Evolutionary conservation across 768 basidiomycete species (phyloP).

Genomic region (Tulasnella calospora): DNA sequence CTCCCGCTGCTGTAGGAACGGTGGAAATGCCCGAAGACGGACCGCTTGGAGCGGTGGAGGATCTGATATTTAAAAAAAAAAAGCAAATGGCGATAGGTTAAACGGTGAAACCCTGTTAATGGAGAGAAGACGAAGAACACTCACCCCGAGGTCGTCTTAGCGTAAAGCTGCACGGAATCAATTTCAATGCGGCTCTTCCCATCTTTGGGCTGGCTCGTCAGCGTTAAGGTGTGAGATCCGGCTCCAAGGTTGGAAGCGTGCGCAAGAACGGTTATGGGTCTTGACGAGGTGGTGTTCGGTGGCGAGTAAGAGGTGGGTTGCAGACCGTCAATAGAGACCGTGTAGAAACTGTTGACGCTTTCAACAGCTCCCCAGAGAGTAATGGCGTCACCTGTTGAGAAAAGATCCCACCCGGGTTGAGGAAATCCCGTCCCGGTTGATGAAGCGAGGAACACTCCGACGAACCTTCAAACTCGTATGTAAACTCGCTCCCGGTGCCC

Average conservation of each 20-base stretch:
- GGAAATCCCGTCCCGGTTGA: not conserved
- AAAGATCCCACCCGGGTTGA: not conserved
- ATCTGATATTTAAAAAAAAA: not conserved
- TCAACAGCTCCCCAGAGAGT: constrained; percentile 17
- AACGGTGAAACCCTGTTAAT: not conserved
- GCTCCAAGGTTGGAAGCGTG: constrained; percentile 4
- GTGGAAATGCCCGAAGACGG: not conserved
- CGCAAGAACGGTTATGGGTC: constrained; percentile 6
- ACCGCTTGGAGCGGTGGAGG: not conserved
- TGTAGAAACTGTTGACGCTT: not conserved
- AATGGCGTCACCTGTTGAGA: constrained; percentile 14
- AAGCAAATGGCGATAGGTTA: not conserved
- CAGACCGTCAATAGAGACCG: constrained; percentile 16
- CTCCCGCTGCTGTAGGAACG: not conserved
- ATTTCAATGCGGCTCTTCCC: constrained; percentile 13
- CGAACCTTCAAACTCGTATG: constrained; percentile 15
- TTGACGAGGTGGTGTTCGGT: not conserved
- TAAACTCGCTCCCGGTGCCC: not conserved
- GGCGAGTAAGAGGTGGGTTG: constrained; percentile 1
- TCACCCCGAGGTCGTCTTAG: not conserved
- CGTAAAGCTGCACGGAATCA: constrained; percentile 1
- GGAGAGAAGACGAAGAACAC: not conserved
- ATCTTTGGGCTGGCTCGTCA: constrained; percentile 13
- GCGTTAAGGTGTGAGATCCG: constrained; percentile 13
- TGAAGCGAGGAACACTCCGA: not conserved